Percentiles rank a stretch among this genome's conserved stretches.
These are phyloP conservation scores for Capsella rubella DNA, from an alignment of 441 rosid species.

Conservation along the genomic window DNA sequence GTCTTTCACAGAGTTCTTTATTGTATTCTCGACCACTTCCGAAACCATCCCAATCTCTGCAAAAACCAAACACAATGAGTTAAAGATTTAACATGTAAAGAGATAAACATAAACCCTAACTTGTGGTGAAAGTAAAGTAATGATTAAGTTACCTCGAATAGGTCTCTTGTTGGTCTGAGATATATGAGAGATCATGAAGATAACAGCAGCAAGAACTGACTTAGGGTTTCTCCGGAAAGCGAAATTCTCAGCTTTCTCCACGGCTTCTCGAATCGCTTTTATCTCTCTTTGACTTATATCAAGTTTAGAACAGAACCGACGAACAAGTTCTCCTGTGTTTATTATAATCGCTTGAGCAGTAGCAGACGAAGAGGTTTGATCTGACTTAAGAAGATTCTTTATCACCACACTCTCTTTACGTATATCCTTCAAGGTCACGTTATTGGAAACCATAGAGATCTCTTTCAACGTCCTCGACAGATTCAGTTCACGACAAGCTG, in stretches of 20 bases:
- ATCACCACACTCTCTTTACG: slow-evolving; percentile 1
- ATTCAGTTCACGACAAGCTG: slow-evolving; percentile 32
- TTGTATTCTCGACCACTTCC: slow-evolving; percentile 22
- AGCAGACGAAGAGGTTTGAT: slow-evolving; percentile 2
- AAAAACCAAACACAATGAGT: background rate
- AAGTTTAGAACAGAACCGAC: slow-evolving; percentile 27
- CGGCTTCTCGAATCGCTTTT: slow-evolving; percentile 19
- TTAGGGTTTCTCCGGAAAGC: slow-evolving; percentile 37
- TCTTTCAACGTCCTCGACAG: slow-evolving; percentile 33
- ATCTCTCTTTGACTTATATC: slow-evolving; percentile 6
- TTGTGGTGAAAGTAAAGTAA: background rate
- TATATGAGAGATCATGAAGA: slow-evolving; percentile 33
- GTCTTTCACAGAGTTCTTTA: slow-evolving; percentile 32
- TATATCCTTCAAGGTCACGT: slow-evolving; percentile 14
- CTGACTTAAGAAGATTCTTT: slow-evolving; percentile 1
- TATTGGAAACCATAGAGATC: background rate
- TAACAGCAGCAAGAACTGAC: slow-evolving; percentile 35
- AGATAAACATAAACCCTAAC: background rate
- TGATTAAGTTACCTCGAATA: slow-evolving; percentile 18
- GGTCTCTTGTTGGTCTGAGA: background rate
- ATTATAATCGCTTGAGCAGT: slow-evolving; percentile 5
- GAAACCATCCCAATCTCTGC: slow-evolving; percentile 17
- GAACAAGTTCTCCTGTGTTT: slow-evolving; percentile 32
- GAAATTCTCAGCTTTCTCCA: slow-evolving; percentile 14
- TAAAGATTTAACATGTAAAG: background rate